Evolutionary conservation across 177 flowering plant genomes (phyloP), one percentile per base, ranked within the genome.

Genomic region (Vitis hybrid): DNA sequence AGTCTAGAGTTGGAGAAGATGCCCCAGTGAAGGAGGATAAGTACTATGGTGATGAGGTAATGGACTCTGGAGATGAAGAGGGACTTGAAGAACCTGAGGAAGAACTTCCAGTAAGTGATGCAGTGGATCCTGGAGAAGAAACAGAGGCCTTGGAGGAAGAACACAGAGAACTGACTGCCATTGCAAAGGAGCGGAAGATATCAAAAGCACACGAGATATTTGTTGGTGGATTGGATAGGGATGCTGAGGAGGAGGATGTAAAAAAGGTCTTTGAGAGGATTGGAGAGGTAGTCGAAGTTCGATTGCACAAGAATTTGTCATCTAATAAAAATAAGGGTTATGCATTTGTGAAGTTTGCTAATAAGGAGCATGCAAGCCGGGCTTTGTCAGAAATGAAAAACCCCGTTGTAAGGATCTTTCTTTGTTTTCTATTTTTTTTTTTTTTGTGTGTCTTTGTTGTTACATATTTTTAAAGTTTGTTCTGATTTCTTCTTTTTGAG

Each of bases 311-410:
- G 78, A 76, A 87, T 80, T 75, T 71, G 3, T 69, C 74, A 7
- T 82, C 84, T 1, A 85, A 86, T 68, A 88, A 83, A 83, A 87
- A 85, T 71, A 91, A 87, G 77, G 97, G 94, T 3, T 89, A 81
- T 82, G 97, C 97, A 20, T 91, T 91, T 78, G 91, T 89, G 66
- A 84, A 75, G 73, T 91, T 88, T 73, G 88, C 88, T 1, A 75
- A 71, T 19, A 87, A 86, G 81, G 91, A 89, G 77, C 88, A 84
- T 64, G 91, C 85, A 50, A 74, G 31, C 69, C 83, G 82, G 12
- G 94, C 92, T 54, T 70, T 89, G 50, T 58, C 84, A 3, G 94
- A 89, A 71, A 79, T 91, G 84, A 91, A 82, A 69, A 85, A 81
- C 63, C 93, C 92, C 22, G 69, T 86, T 65, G 93, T 91, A 83